Evolutionary conservation across 208 protist genomes (phyloP), one percentile per base, ranked within the genome.

Genomic region (Tetramitus jugosus): DNA sequence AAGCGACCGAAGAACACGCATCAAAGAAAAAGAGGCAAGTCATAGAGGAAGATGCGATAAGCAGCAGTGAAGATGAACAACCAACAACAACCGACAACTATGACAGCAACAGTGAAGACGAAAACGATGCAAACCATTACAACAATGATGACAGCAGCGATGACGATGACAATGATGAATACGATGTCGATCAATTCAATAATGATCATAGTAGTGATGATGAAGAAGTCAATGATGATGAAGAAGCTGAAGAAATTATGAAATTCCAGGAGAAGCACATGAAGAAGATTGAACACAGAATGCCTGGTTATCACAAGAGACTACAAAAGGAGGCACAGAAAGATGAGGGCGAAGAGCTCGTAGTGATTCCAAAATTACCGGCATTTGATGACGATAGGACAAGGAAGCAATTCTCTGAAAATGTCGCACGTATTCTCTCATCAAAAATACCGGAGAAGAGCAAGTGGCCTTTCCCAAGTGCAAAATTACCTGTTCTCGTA

Each of bases 231-330:
- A n/a, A n/a, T n/a, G 56, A 62, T 29, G 56, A 62, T 29, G 56
- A 37, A 8, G 56, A 62, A 62, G n/a, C 35, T 62, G n/a, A n/a
- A n/a, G 56, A 62, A 62, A 62, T 62, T 62, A 62, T 29, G 35
- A 29, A 29, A 20, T 37, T 29, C 13, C n/a, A 20, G n/a, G 35
- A 62, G 35, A 35, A 37, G 13, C 26, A 20, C 56, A 33, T 29
- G 2, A 29, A 14, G 8, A 60, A 60, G 8, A 60, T 14, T 60
- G 52, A 60, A 60, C 17, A 60, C 23, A 60, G 29, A 60, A 29
- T 26, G 29, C 17, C 46, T 53, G 13, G 13, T 17, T 26, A 60
- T 10, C 52, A 20, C 17, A 14, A 14, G 29, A 20, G 17, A 60
- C 29, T 60, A 20, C 52, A 26, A 20, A 31, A 29, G 26, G n/a